Evolutionary conservation across 768 basidiomycete genomes (phyloP), one percentile per base, ranked within the genome.

Genomic region (Amanita inopinata): DNA sequence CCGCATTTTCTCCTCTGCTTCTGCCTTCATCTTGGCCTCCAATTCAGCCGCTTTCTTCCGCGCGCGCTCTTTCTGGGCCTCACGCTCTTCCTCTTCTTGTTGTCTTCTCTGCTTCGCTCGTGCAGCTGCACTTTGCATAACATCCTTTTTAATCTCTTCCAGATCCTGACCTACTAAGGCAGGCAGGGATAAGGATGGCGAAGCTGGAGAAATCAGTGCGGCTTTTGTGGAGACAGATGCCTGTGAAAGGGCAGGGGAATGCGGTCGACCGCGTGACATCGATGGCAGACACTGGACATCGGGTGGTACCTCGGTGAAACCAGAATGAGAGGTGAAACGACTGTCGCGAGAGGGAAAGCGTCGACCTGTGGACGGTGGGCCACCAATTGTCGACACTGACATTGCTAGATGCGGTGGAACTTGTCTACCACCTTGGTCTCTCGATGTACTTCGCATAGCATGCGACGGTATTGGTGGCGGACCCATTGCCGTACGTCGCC

Each of bases 121-220:
- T 48, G 86, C 88, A 1, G 90, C 90, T 4, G 85, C 85, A 42
- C 61, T 73, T 46, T 89, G 88, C 90, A 92, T 91, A 12, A 80
- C 63, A 34, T 78, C 76, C 56, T 84, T 83, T 45, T 74, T 71
- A n/a, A 66, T 73, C 39, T 76, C 76, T 38, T 88, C 83, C 22
- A 84, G 53, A 43, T 78, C 76, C 24, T 63, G 54, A 2, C 65
- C 56, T 18, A 56, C 53, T 5, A 66, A 43, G 27, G 53, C 54
- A 18, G 68, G 62, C 17, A 66, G 53, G 9, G 61, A 40, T 14
- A 48, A 45, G 28, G 58, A 54, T 4, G 61, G 37, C 8, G 54
- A 45, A 31, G 56, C 57, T 14, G 55, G 49, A 14, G 71, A 73
- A 31, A 71, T 64, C 6, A 59, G 45, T 10, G 55, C 51, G 8